Base-by-base conservation (phyloP, 257 asterid species). In the Scutellaria barbata region DNA sequence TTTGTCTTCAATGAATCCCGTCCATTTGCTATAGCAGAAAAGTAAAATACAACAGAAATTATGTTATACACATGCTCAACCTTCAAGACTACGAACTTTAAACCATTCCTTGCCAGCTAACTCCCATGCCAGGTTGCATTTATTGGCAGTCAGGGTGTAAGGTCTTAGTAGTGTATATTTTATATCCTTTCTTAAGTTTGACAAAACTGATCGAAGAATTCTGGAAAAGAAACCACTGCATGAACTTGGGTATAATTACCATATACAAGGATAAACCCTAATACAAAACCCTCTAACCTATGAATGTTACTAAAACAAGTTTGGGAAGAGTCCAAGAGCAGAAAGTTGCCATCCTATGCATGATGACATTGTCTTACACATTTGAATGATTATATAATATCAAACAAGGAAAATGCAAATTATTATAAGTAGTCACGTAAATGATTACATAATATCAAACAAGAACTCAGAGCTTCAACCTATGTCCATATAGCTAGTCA, bases 1-100 rank as follows among this genome's bases (percentile, higher is more conserved):
- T 74, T 92, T 60, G 59, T 71, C 77, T 88, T 88, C 10, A 81
- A 74, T 11, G 79, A 72, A 74, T 81, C 90, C 41, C 72, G 66
- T 48, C 81, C 88, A 76, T 74, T 67, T 69, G 88, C 96, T 89
- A 74, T 22, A 45, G 73, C 58, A 48, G 45, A 74, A 39, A 67
- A 51, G 18, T 89, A 43, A 74, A 41, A 67, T 42, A 50, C 65
- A 39, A 40, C n/a, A 67, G 43, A 16, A 18, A 37, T 54, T 10
- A 53, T 55, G 68, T 30, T 50, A 73, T 37, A 42, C 47, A 60
- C 14, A n/a, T 48, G 72, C 17, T 51, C 56, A 52, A 45, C 37
- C 42, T 43, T 39, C 57, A 66, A 58, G 42, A 48, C 50, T 57
- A 1, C 35, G 51, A 33, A 18, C n/a, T 85, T 16, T 51, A 55